Percentiles rank a stretch among this genome's conserved stretches.
Evolutionary conservation across 345 rosid genomes (phyloP).

Genomic region (Salix exigua): DNA sequence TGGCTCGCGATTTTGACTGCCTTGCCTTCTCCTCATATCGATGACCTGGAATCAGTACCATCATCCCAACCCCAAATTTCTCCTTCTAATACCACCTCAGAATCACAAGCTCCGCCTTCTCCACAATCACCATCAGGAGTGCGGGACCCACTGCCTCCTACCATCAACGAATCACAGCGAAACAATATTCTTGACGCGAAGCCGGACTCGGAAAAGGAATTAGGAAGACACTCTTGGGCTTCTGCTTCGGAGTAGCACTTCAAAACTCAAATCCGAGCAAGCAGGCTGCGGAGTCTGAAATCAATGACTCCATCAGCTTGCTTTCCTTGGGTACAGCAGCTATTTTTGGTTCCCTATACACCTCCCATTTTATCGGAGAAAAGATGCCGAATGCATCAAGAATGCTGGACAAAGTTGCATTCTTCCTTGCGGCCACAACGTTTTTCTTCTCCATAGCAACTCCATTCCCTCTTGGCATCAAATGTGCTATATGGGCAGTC

Average conservation of each 20-base stretch:
- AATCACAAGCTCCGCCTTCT: too few relatives aligned
- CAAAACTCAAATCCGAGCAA: too few relatives aligned
- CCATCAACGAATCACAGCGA: background rate
- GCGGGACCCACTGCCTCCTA: background rate
- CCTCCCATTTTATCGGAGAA: background rate
- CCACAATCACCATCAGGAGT: too few relatives aligned
- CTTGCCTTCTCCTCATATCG: too few relatives aligned
- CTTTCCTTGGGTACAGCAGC: rapidly evolving
- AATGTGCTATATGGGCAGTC: background rate
- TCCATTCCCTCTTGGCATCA: background rate
- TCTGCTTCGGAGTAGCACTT: too few relatives aligned
- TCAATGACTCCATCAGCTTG: rapidly evolving
- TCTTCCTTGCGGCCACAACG: background rate
- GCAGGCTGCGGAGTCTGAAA: too few relatives aligned
- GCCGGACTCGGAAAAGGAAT: background rate
- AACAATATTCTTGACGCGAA: background rate
- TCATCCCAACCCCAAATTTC: too few relatives aligned
- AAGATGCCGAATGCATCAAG: background rate
- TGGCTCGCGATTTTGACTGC: too few relatives aligned
- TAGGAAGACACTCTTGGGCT: background rate
- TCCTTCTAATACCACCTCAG: too few relatives aligned
- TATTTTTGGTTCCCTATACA: background rate
- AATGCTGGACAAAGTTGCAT: background rate
- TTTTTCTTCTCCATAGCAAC: background rate
- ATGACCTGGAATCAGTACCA: too few relatives aligned